phyloP scores from a whole-genome alignment of 2,329 filamentous ascomycete genomes.

The Apiospora kogelbergensis region DNA sequence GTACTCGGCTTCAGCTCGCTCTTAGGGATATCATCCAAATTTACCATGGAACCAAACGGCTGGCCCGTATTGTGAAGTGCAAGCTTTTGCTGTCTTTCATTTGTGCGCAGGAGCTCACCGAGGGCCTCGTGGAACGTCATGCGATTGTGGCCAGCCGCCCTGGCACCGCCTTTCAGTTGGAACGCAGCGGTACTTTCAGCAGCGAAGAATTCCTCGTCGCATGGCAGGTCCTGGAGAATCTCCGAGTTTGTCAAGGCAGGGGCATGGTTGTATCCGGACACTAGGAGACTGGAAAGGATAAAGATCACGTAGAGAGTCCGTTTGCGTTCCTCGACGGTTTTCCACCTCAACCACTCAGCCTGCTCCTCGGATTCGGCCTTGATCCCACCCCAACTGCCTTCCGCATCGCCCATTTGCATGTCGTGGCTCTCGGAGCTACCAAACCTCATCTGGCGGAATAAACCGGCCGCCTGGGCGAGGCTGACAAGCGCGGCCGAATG shows the following conservation, averaged over 20 bases:
- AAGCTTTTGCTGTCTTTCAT: conserved; percentile 61
- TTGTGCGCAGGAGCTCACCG: conserved; percentile 76
- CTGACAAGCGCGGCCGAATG: conserved; percentile 91
- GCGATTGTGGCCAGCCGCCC: conserved; percentile 67
- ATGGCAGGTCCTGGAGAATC: conserved; percentile 84
- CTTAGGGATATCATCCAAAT: conserved; percentile 50
- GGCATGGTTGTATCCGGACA: conserved; percentile 89
- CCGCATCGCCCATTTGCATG: conserved; percentile 55
- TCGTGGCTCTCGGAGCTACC: conserved; percentile 51
- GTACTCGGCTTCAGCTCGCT: conserved; percentile 79
- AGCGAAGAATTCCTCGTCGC: conserved; percentile 87
- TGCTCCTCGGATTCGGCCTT: conserved; percentile 57
- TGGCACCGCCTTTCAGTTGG: conserved; percentile 71
- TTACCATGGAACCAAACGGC: conserved; percentile 45
- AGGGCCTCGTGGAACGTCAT: conserved; percentile 82
- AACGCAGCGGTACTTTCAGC: conserved; percentile 84
- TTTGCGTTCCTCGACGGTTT: conserved; percentile 84
- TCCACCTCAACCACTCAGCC: conserved; percentile 87
- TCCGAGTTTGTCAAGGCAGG: conserved; percentile 93
- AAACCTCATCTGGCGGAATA: conserved; percentile 51
- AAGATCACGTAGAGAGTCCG: conserved; percentile 91
- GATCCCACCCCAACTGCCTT: conserved; percentile 44
- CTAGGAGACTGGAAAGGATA: conserved; percentile 84
- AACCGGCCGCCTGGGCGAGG: conserved; percentile 83
- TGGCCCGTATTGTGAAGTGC: conserved; percentile 40